phyloP scores from a whole-genome alignment of 306 rosid genomes.

The Dryas drummondii region DNA sequence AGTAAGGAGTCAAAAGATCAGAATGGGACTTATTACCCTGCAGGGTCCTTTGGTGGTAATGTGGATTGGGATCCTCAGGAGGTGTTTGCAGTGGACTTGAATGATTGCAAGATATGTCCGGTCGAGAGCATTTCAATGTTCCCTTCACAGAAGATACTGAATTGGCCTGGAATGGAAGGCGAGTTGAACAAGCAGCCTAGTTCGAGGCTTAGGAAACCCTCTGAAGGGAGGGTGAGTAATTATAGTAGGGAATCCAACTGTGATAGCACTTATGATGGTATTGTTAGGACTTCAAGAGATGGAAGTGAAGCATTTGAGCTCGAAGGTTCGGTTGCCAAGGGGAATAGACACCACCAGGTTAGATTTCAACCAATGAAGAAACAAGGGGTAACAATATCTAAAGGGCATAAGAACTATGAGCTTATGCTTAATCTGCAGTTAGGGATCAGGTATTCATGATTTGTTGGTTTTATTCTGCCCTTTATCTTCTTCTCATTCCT shows the following conservation, averaged over 20 bases:
- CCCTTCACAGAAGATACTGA: conserved; percentile 71
- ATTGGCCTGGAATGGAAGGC: conserved; percentile 36
- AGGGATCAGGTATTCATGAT: conserved; percentile 83
- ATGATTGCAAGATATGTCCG: conserved; percentile 43
- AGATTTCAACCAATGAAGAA: conserved; percentile 51
- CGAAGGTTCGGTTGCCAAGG: conserved; percentile 34
- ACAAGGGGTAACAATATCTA: conserved; percentile 77
- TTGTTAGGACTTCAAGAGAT: conserved; percentile 30
- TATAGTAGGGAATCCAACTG: conserved; percentile 38
- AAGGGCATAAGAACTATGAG: conserved; percentile 87
- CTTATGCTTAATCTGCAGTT: conserved; percentile 98
- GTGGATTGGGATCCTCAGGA: conserved; percentile 70
- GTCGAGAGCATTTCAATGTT: conserved; percentile 56
- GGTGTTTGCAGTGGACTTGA: conserved; percentile 41
- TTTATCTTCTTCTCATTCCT: not conserved
- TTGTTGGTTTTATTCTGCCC: conserved; percentile 21
- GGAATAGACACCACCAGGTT: conserved; percentile 23
- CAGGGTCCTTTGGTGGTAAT: conserved; percentile 31
- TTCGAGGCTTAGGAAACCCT: conserved; percentile 33
- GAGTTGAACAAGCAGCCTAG: conserved; percentile 30
- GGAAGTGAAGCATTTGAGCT: conserved; percentile 33
- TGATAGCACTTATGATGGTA: conserved; percentile 30
- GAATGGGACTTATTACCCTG: conserved; percentile 60
- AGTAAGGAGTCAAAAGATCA: conserved; percentile 55
- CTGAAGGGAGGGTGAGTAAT: conserved; percentile 55